A percentile compares a stretch with the other conserved stretches of the same genome.
Conservation (phyloP, 202 grass and related monocot species). For the Setaria italica region DNA sequence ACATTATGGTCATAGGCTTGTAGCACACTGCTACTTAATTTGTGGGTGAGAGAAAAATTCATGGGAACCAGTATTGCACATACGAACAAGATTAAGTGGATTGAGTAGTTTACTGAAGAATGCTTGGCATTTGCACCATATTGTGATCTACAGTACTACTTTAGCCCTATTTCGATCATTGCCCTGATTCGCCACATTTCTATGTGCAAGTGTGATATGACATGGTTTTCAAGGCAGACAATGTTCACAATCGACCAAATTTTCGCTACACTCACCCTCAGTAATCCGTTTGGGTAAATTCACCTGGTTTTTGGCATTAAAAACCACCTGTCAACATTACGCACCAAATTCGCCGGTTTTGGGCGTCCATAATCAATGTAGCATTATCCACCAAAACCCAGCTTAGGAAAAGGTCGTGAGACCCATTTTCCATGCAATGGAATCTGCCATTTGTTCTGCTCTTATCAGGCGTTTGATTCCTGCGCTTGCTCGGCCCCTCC, state of each 20-base stretch:
- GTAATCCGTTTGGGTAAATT: too few species aligned
- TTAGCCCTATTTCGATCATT: neutral
- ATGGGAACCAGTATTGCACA: neutral
- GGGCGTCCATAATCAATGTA: neutral
- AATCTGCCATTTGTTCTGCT: conserved; percentile 1
- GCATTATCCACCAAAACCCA: neutral
- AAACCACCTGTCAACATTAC: neutral
- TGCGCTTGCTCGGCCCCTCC: neutral
- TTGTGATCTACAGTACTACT: neutral
- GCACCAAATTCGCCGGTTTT: neutral
- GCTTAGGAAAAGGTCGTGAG: neutral
- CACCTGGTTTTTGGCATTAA: too few species aligned
- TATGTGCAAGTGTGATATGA: neutral
- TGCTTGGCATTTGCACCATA: neutral
- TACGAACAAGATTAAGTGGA: neutral
- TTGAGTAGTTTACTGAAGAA: neutral
- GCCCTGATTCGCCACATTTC: neutral
- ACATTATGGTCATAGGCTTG: conserved; percentile 46
- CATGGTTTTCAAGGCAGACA: neutral
- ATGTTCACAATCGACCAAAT: neutral
- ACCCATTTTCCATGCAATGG: neutral
- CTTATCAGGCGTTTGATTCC: neutral
- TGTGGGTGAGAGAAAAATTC: neutral
- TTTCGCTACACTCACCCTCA: neutral
- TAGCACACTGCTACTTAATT: conserved; percentile 20